phyloP scores from a whole-genome alignment of 2,329 filamentous ascomycete species.

The Biscogniauxia marginata region DNA sequence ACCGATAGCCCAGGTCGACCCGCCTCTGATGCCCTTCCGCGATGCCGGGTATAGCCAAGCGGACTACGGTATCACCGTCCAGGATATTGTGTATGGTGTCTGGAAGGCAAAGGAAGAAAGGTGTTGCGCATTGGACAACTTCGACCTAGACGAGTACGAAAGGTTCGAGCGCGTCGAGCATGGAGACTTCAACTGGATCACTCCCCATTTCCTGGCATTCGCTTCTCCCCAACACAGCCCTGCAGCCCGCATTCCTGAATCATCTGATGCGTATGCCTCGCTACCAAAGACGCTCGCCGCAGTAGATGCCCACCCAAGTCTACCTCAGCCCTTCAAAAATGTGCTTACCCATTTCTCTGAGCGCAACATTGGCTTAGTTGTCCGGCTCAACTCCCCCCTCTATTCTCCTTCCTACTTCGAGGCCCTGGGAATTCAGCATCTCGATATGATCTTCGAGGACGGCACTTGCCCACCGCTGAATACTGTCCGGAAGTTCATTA shows the following conservation, averaged over 20 bases:
- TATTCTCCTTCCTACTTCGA: slow-evolving; percentile 98
- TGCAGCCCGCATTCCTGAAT: slow-evolving; percentile 67
- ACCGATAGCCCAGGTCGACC: slow-evolving; percentile 94
- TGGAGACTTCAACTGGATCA: slow-evolving; percentile 99
- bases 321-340: slow-evolving; percentile 92
- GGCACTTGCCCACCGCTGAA: slow-evolving; percentile 89
- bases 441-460: slow-evolving; percentile 99
- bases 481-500: slow-evolving; percentile 93
- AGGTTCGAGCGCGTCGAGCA: slow-evolving; percentile 93
- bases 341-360: slow-evolving; percentile 86
- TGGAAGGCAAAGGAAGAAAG: slow-evolving; percentile 98
- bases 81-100: slow-evolving; percentile 96
- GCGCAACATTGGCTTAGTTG: slow-evolving; percentile 87
- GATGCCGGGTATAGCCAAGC: slow-evolving; percentile 98
- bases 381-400: slow-evolving; percentile 90
- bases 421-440: slow-evolving; percentile 87
- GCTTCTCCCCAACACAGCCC: slow-evolving; percentile 88
- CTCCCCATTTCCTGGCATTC: slow-evolving; percentile 91
- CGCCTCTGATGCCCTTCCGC: slow-evolving; percentile 96
- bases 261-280: slow-evolving; percentile 69
- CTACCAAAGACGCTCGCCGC: slow-evolving; percentile 76
- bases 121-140: slow-evolving; percentile 87
- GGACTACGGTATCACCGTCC: slow-evolving; percentile 91
- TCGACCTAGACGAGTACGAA: slow-evolving; percentile 96
- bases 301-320: slow-evolving; percentile 65